Evolutionary conservation across 2,329 filamentous ascomycete genomes (phyloP), one percentile per base, ranked within the genome.

Genomic region (Epichloe amarillans): DNA sequence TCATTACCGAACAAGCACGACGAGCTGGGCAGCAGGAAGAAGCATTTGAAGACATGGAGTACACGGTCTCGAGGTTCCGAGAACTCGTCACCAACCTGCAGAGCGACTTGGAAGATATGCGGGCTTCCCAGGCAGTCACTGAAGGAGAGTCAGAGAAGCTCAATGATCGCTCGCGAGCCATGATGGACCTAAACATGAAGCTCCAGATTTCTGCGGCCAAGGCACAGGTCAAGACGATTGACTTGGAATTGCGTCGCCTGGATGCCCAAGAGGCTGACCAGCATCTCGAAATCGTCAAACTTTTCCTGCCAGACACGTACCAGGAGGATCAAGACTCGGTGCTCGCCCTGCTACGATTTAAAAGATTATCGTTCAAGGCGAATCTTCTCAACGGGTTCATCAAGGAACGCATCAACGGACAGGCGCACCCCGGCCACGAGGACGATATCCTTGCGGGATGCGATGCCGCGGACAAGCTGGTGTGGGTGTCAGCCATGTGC

Each of bases 121-220:
- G 88, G 53, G 87, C 90, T 12, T 94, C 89, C 4, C 88, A 94
- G 60, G 88, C 90, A 43, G 86, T 97, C 58, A 94, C 89, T 1
- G 93, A 97, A 66, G 84, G 84, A 15, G 90, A 97, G 65, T 89
- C 91, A 1, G 89, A 90, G 64, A 88, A 97, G 65, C 79, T 97
- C 50, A 90, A 84, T 56, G 86, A 80, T 60, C 85, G 88, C 55
- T 95, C 91, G 43, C 82, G 89, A 55, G 89, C 91, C 50, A 95
- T 98, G 84, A 86, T 95, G 80, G 91, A 98, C 61, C 77, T 98
- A 44, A 97, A 97, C 66, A 80, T 91, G 77, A 94, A 95, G 69
- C 77, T 98, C 42, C 91, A 95, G 62, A 79, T 86, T 51, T 94
- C 89, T 12, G 89, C 89, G 11, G 80, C 88, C 40, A 95, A 95